A percentile compares a stretch with the other conserved stretches of the same genome.
These are phyloP conservation scores for Silene noctiflora DNA, from an alignment of 179 eudicot species.

Conservation along the genomic window DNA sequence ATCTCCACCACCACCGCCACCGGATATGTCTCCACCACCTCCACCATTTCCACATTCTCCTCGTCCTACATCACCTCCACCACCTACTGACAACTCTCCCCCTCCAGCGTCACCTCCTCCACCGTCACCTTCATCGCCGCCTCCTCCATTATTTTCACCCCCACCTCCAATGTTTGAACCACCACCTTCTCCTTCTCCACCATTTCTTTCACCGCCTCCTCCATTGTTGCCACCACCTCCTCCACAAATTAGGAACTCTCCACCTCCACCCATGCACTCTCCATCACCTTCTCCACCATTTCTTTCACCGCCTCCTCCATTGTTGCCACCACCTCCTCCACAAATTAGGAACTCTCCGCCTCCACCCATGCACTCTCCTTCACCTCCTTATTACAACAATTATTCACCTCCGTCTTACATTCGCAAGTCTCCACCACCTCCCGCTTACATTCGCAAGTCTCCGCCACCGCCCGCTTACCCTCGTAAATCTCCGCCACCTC, in stretches of 20 bases:
- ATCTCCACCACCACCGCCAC: neutral
- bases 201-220: neutral
- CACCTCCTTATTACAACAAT: neutral
- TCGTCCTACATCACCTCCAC: too few species aligned
- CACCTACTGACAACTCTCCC: too few species aligned
- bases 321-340: neutral
- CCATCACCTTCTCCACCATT: slow-evolving; percentile 1
- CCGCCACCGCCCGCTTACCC: neutral
- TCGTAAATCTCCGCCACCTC: neutral
- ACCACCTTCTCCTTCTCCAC: neutral
- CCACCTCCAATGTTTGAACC: too few species aligned
- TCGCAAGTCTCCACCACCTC: neutral
- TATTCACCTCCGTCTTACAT: neutral
- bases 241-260: neutral
- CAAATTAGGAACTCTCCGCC: neutral
- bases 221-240: neutral
- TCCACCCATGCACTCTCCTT: neutral
- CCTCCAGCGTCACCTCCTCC: neutral
- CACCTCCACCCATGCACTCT: neutral
- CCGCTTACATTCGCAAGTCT: neutral
- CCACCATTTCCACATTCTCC: too few species aligned
- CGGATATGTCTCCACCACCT: too few species aligned
- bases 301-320: neutral
- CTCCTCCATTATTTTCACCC: neutral
- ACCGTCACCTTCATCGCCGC: neutral